A percentile compares a stretch with the other conserved stretches of the same genome.
phyloP scores from a whole-genome alignment of 768 basidiomycete genomes.

The Tulasnella sp. region DNA sequence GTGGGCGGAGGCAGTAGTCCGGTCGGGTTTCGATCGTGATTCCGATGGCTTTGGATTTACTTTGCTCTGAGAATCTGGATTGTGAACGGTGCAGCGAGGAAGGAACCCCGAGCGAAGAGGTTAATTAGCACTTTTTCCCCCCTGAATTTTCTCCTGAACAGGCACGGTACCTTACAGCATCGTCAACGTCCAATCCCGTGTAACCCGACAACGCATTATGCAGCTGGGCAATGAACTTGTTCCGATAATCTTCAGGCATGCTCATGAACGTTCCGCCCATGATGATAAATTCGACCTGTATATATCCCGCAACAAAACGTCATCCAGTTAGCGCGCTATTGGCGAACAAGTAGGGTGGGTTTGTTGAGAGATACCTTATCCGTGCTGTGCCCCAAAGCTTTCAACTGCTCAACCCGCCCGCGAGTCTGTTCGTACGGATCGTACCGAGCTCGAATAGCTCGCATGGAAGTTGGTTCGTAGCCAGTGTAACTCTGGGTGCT shows the following conservation, averaged over 20 bases:
- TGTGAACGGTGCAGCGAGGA: not conserved
- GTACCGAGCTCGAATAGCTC: slow-evolving; percentile 92
- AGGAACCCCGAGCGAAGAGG: too few species aligned
- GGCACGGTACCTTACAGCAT: slow-evolving; percentile 73
- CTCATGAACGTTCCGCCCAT: slow-evolving; percentile 99
- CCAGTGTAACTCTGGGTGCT: slow-evolving; percentile 96
- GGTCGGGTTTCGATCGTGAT: slow-evolving; percentile 99
- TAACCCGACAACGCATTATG: slow-evolving; percentile 96
- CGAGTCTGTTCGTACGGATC: slow-evolving; percentile 98
- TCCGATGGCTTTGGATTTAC: slow-evolving; percentile 97
- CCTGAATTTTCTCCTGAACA: not conserved
- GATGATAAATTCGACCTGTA: slow-evolving; percentile 80
- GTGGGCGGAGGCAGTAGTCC: slow-evolving; percentile 95
- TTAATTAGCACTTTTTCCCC: too few species aligned
- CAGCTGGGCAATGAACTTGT: slow-evolving; percentile 88
- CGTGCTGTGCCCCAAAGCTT: slow-evolving; percentile 91
- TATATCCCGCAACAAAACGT: not conserved
- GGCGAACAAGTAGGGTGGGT: not conserved
- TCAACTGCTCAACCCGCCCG: slow-evolving; percentile 92
- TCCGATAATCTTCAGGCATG: slow-evolving; percentile 95
- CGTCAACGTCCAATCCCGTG: slow-evolving; percentile 89
- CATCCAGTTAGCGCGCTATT: too few species aligned
- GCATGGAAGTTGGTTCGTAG: slow-evolving; percentile 97
- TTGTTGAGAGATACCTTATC: slow-evolving; percentile 65
- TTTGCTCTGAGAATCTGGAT: slow-evolving; percentile 84